Base-by-base conservation (phyloP, 495 filamentous ascomycete species). In the Penicillium pulvis region DNA sequence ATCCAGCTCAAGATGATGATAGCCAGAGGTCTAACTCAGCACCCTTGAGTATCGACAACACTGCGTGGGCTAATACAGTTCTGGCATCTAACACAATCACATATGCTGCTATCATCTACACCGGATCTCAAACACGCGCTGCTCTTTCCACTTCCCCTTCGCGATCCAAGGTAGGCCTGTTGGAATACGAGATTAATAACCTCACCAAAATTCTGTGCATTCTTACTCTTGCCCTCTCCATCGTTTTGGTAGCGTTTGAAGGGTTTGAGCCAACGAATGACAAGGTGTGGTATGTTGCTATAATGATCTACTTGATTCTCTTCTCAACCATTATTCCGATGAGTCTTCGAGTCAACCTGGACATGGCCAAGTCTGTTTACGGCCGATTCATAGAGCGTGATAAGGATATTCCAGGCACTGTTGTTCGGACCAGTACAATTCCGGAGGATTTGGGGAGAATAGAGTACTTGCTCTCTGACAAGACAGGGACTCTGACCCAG, bases 311-410 rank as follows among this genome's bases (percentile, higher is more conserved):
- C 71, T 75, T 99, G 51, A 94, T 99, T 56, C 81, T 99, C n/a
- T 99, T 97, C 79, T 97, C 93, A 8, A 97, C 93, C 2, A 98
- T 99, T 68, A 94, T 99, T 46, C 95, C 95, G 8, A 97, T 99
- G 76, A 95, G 90, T 70, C 81, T 99, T 55, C 85, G 94, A 16
- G 94, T 99, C 53, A 99, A 99, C 61, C 75, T 99, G 26, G 94
- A 99, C 62, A 89, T 99, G 85, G 94, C 93, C 10, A 99, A 99
- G 74, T 89, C 87, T 17, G 91, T 96, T 0, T 99, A 98, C 71
- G 93, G 93, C 10, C 89, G 88, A 72, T 97, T 96, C 66, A 99
- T 99, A 63, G 91, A 99, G 69, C 79, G 86, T 52, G 94, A 99
- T 69, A 79, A 87, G 35, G 93, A 88, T 45, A 98, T 99, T 33